Evolutionary conservation across 2,329 filamentous ascomycete genomes (phyloP).

Genomic region (Ceratocystis huliohia): DNA sequence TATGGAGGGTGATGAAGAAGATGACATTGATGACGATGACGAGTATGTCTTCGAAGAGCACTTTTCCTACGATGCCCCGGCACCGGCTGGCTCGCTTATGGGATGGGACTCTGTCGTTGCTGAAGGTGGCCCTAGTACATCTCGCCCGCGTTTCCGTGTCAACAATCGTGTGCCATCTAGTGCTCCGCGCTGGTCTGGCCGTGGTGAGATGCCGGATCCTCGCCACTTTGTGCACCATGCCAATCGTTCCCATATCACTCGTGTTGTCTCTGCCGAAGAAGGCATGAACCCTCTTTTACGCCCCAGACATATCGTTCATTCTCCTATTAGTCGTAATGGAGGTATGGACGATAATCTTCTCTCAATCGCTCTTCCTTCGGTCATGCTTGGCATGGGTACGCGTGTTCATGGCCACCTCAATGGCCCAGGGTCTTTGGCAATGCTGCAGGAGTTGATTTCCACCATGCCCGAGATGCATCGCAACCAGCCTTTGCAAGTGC

Average conservation of each 20-base stretch:
- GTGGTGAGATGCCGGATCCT: conserved; percentile 8
- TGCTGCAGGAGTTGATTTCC: conserved; percentile 45
- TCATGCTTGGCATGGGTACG: conserved; percentile 30
- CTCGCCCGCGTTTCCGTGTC: conserved; percentile 35
- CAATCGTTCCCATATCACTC: conserved; percentile 6
- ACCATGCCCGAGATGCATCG: conserved; percentile 37
- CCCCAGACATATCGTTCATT: conserved; percentile 38
- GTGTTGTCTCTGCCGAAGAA: conserved; percentile 50
- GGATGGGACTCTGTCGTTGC: conserved; percentile 40
- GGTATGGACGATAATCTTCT: conserved; percentile 31
- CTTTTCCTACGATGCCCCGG: conserved; percentile 36
- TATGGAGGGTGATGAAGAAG: conserved; percentile 35
- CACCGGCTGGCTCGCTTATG: conserved; percentile 36
- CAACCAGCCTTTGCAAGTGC: conserved; percentile 45
- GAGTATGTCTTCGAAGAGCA: conserved; percentile 50
- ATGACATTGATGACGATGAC: conserved; percentile 59
- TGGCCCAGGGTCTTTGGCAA: conserved; percentile 40
- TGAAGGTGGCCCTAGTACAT: conserved; percentile 23
- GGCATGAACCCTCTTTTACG: conserved; percentile 78
- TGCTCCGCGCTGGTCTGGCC: conserved; percentile 13
- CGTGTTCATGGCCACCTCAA: conserved; percentile 16
- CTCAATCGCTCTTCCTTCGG: conserved; percentile 38
- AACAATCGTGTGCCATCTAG: conserved; percentile 1
- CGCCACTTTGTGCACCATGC: conserved; percentile 1
- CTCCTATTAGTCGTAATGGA: conserved; percentile 37